Base-by-base conservation (phyloP, 805 yeast species). In the Kluyveromyces lactis region DNA sequence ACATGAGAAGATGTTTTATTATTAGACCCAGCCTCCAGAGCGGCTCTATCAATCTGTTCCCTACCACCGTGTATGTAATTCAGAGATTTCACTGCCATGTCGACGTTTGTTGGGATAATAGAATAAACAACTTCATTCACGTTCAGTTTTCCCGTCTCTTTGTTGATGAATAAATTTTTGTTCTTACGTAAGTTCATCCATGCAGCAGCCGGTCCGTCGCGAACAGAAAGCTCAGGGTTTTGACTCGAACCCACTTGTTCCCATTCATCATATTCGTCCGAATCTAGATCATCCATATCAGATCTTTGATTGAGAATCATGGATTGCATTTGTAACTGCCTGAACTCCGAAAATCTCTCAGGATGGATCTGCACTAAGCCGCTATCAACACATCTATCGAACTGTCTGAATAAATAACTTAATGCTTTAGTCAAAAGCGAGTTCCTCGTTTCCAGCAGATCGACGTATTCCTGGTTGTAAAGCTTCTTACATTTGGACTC, bases 391-490 rank as follows among this genome's bases (percentile, higher is more conserved):
- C 41, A 34, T 27, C 37, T 36, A n/a, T 44, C 43, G 27, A 44
- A 44, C 21, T 42, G 33, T 21, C 33, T 33, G 37, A 58, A 32
- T 18, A 58, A 30, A 11, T 45, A 49, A n/a, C 49, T 52, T 29
- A 72, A 52, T 3, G 68, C 52, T 42, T 67, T 68, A 17, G 73
- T 68, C 28, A 71, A 51, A n/a, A 72, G 62, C 16, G 71, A 72
- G 24, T 71, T 60, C 36, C 76, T 58, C 11, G 76, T 71, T 47
- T 72, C 77, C 27, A 72, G 52, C 33, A 72, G 48, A 43, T 72
- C 76, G 2, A 71, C 72, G 43, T 72, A 72, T 23, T 44, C 48
- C 26, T 44, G 44, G 18, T 39, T 40, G 9, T 42, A 37, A 4
- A 42, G 10, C 12, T 33, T 39, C 34, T 44, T 44, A 5, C 36